phyloP scores from a whole-genome alignment of 768 basidiomycete species.

The Gelatoporia subvermispora region DNA sequence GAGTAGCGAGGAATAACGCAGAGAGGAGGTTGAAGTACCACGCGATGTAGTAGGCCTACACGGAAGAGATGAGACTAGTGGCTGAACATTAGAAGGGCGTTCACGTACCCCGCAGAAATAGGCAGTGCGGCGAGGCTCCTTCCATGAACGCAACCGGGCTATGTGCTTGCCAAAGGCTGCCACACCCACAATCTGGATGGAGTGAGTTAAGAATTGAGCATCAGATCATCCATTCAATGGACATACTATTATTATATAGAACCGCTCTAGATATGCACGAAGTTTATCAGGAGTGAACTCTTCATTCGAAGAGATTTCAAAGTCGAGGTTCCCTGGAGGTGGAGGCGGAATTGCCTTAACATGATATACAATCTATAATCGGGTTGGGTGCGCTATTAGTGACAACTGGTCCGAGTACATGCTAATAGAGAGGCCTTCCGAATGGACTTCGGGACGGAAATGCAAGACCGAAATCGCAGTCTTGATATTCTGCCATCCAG shows the following conservation, averaged over 20 bases:
- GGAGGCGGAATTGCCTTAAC: slow-evolving; percentile 27
- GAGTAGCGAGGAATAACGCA: slow-evolving; percentile 27
- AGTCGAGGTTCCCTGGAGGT: slow-evolving; percentile 31
- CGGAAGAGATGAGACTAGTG: too few relatives aligned
- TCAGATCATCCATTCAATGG: not conserved
- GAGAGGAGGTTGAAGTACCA: slow-evolving; percentile 34
- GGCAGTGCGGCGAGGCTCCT: slow-evolving; percentile 30
- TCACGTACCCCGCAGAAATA: slow-evolving; percentile 21
- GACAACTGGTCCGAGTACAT: too few relatives aligned
- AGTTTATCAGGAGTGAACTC: slow-evolving; percentile 41
- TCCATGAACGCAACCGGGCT: slow-evolving; percentile 35
- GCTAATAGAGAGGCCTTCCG: too few relatives aligned
- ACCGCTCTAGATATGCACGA: slow-evolving; percentile 33
- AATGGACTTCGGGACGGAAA: too few relatives aligned
- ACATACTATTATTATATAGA: slow-evolving; percentile 35
- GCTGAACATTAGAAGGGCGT: too few relatives aligned
- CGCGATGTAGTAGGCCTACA: slow-evolving; percentile 29
- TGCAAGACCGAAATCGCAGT: too few relatives aligned
- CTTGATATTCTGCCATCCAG: too few relatives aligned
- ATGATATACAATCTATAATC: slow-evolving; percentile 37
- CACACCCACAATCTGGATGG: slow-evolving; percentile 25
- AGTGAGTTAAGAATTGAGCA: not conserved
- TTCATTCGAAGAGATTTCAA: slow-evolving; percentile 33
- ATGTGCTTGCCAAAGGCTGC: slow-evolving; percentile 32
- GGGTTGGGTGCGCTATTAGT: too few relatives aligned